Evolutionary conservation across 2,329 filamentous ascomycete species (phyloP).

Genomic region (Aureobasidium sp.): DNA sequence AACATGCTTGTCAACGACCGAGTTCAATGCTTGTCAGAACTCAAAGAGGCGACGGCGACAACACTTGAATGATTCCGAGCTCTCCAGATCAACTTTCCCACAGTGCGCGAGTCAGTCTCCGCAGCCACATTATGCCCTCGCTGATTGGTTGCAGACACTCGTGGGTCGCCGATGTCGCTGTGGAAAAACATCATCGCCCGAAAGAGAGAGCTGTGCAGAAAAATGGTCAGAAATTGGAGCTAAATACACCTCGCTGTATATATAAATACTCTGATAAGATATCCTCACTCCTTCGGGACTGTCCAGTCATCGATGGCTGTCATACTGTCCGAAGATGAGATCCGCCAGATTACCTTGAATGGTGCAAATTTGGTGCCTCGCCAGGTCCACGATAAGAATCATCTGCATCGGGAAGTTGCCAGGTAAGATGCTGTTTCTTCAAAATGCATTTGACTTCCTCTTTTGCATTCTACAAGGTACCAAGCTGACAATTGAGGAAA

Average conservation of each 20-base stretch:
- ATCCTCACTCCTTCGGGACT: not conserved
- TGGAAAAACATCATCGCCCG: not conserved
- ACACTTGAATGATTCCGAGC: not conserved
- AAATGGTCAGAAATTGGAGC: constrained; percentile 9
- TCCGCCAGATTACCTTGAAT: constrained; percentile 12
- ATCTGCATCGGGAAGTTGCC: not conserved
- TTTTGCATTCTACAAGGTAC: too few relatives aligned
- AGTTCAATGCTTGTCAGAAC: constrained; percentile 3
- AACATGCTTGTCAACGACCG: constrained; percentile 14
- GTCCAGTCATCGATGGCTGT: not conserved
- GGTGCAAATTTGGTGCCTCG: constrained; percentile 14
- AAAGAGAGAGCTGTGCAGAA: constrained; percentile 1
- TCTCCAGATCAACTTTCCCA: constrained; percentile 16
- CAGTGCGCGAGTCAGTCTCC: constrained; percentile 13
- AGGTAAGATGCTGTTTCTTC: not conserved
- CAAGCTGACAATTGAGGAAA: not conserved
- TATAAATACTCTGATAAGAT: not conserved
- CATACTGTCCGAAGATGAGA: constrained; percentile 12
- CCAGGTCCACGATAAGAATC: not conserved
- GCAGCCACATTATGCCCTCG: not conserved
- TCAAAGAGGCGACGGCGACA: not conserved
- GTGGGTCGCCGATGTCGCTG: constrained; percentile 1
- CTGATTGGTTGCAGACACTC: constrained; percentile 3
- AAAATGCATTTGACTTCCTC: not conserved
- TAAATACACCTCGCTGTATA: not conserved